Conservation (phyloP, 306 rosid species). For the Cotoneaster glaucophyllus region DNA sequence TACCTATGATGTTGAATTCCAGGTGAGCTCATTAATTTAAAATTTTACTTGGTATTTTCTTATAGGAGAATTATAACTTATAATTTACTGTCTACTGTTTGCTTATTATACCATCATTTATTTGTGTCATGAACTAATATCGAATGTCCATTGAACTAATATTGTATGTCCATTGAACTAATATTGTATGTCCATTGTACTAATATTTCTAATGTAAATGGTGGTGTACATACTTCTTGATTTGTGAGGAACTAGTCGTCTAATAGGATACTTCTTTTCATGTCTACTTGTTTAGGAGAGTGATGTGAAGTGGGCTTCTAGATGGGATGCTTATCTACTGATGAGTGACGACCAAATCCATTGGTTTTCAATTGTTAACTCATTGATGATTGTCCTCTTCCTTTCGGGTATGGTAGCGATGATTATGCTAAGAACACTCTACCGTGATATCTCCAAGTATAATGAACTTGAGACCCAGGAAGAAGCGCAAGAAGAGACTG, state of each 20-base stretch:
- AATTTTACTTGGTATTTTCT: background rate
- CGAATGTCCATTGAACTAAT: background rate
- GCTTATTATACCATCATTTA: background rate
- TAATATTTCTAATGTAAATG: background rate
- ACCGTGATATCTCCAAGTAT: constrained; percentile 95
- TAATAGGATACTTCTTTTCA: background rate
- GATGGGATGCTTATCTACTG: constrained; percentile 97
- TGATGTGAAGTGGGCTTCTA: constrained; percentile 97
- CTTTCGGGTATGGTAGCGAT: constrained; percentile 99
- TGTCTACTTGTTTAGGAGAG: constrained; percentile 56
- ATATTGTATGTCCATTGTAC: background rate
- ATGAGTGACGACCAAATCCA: constrained; percentile 97
- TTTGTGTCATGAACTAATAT: background rate
- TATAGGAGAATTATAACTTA: background rate
- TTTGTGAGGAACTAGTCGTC: background rate
- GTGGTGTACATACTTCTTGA: background rate
- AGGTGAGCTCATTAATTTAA: constrained; percentile 43
- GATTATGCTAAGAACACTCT: constrained; percentile 96
- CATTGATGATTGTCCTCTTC: constrained; percentile 96
- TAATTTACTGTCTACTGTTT: background rate
- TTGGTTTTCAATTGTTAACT: constrained; percentile 95
- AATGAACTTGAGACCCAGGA: constrained; percentile 97
- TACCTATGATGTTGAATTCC: constrained; percentile 91
- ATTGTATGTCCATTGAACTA: background rate
- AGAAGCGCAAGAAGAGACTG: constrained; percentile 99